A percentile compares a stretch with the other conserved stretches of the same genome.
phyloP scores from a whole-genome alignment of 345 rosid species.

The Limnanthes douglasii region DNA sequence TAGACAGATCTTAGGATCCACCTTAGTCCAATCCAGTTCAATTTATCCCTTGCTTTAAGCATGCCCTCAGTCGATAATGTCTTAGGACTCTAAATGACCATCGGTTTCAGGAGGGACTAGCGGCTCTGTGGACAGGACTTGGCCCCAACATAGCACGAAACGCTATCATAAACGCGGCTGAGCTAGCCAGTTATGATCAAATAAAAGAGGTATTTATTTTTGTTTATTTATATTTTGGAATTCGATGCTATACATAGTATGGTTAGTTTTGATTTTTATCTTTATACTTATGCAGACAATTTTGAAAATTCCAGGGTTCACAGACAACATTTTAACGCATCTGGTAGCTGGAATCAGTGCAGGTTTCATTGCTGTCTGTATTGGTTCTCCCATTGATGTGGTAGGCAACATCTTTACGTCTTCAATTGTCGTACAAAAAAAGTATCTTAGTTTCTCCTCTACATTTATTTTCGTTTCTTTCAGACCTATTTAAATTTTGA shows the following conservation, averaged over 20 bases:
- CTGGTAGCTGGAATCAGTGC: constrained; percentile 88
- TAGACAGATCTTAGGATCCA: not conserved
- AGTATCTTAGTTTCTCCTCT: too few relatives aligned
- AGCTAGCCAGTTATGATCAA: constrained; percentile 95
- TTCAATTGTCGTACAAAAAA: too few relatives aligned
- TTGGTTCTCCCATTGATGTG: constrained; percentile 95
- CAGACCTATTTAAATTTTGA: too few relatives aligned
- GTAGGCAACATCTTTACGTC: too few relatives aligned
- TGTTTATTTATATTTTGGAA: constrained; percentile 5
- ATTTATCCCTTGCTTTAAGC: too few relatives aligned
- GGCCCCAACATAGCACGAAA: constrained; percentile 94
- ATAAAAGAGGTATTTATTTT: constrained; percentile 47
- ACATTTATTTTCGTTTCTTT: too few relatives aligned
- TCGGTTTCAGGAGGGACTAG: constrained; percentile 80
- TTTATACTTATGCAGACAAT: constrained; percentile 71
- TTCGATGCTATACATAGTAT: constrained; percentile 8
- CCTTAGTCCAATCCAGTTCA: too few relatives aligned
- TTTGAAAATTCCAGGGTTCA: constrained; percentile 89
- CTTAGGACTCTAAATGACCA: too few relatives aligned
- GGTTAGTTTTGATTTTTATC: constrained; percentile 19
- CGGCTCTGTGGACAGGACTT: constrained; percentile 90
- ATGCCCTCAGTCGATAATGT: too few relatives aligned
- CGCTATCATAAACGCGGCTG: constrained; percentile 96
- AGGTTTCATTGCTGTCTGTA: constrained; percentile 85
- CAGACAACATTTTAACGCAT: constrained; percentile 69